Evolutionary conservation across 495 filamentous ascomycete species (phyloP).

Genomic region (Aspergillus homomorphus): DNA sequence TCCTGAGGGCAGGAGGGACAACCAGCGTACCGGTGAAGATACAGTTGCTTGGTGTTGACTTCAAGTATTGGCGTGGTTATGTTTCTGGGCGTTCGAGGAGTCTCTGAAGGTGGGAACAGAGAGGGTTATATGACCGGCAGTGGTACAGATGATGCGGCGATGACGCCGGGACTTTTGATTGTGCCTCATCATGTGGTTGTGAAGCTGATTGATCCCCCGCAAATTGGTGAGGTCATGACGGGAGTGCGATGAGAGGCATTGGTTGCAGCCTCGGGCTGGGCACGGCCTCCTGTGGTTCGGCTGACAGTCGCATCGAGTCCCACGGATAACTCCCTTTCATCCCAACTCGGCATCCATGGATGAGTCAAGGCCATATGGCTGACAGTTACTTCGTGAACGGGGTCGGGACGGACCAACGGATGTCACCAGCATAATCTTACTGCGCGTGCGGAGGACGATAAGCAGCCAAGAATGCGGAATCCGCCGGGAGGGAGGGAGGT

Average conservation of each 20-base stretch:
- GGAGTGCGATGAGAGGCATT: neutral
- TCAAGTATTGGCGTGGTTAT: neutral
- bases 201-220: neutral
- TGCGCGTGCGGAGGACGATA: too few relatives aligned
- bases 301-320: neutral
- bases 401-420: neutral
- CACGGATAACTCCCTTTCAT: neutral
- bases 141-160: slow-evolving; percentile 15
- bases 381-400: neutral
- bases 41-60: neutral
- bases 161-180: slow-evolving; percentile 14
- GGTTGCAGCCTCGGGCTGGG: neutral
- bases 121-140: slow-evolving; percentile 3
- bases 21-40: neutral
- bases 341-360: neutral
- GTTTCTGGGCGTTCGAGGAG: neutral
- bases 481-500: too few relatives aligned
- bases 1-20: neutral
- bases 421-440: neutral
- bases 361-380: neutral
- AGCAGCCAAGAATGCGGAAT: neutral
- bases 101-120: neutral
- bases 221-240: neutral
- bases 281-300: neutral
- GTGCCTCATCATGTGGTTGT: neutral